Evolutionary conservation across 208 protist genomes (phyloP).

Genomic region (Leishmania arabica): DNA sequence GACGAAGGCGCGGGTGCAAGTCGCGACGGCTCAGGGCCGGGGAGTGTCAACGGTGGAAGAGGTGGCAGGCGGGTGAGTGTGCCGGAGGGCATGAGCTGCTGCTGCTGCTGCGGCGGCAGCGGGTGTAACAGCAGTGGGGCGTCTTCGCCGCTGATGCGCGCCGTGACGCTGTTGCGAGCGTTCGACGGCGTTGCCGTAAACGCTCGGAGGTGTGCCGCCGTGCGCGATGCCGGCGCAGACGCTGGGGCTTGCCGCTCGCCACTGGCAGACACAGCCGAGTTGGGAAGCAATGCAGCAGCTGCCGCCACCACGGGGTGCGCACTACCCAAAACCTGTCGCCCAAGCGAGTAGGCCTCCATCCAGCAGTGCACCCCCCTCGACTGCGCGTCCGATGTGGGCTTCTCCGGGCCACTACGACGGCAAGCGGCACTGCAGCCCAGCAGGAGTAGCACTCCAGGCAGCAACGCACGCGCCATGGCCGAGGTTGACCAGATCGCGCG

Average conservation of each 20-base stretch:
- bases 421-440: background rate
- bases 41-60: background rate
- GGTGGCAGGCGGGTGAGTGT: background rate
- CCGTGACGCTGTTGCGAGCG: background rate
- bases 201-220: background rate
- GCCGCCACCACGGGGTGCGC: constrained; percentile 20
- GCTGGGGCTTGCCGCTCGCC: background rate
- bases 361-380: constrained; percentile 5
- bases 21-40: background rate
- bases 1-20: background rate
- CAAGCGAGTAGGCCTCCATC: constrained; percentile 12
- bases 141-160: background rate
- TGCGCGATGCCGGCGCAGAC: background rate
- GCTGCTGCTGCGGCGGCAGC: background rate
- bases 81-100: background rate
- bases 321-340: constrained; percentile 12
- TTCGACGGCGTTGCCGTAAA: background rate
- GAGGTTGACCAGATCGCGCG: constrained; percentile 8
- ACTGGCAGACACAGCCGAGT: background rate
- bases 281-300: background rate
- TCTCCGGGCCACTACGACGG: background rate
- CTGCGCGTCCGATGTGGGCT: background rate
- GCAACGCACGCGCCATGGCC: constrained; percentile 10
- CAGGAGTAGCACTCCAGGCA: constrained; percentile 31
- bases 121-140: background rate